Evolutionary conservation across 257 asterid species (phyloP).

Genomic region (Prunella vulgaris): DNA sequence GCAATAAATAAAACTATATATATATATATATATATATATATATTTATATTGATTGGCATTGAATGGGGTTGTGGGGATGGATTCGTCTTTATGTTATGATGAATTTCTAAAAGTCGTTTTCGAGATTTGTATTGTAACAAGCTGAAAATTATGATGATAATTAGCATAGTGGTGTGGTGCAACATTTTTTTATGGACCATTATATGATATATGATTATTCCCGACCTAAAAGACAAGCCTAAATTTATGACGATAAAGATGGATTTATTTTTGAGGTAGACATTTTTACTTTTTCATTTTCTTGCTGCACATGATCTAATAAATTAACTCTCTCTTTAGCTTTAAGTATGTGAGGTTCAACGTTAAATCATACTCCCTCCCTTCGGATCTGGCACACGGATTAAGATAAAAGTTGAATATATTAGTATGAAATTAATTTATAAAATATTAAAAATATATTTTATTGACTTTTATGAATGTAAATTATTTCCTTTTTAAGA

Average conservation of each 20-base stretch:
- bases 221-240: conserved; percentile 24
- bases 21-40: too few species aligned
- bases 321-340: too few species aligned
- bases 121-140: conserved; percentile 22
- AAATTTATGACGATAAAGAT: conserved; percentile 14
- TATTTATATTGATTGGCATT: neutral
- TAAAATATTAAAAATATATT: too few species aligned
- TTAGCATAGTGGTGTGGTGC: neutral
- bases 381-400: too few species aligned
- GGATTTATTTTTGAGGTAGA: conserved; percentile 17
- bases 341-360: too few species aligned
- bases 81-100: conserved; percentile 23
- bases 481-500: too few species aligned
- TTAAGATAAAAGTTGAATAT: too few species aligned
- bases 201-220: conserved; percentile 29
- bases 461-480: too few species aligned
- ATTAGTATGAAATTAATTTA: too few species aligned
- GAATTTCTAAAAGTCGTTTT: conserved; percentile 30
- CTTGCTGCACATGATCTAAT: conserved; percentile 16
- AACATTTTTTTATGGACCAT: conserved; percentile 30
- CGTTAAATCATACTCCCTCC: too few species aligned
- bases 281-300: neutral
- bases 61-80: conserved; percentile 21
- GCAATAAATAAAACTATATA: neutral
- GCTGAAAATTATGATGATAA: neutral